Conservation (phyloP, 2,329 filamentous ascomycete genomes). For the Scortechinia acanthostroma region DNA sequence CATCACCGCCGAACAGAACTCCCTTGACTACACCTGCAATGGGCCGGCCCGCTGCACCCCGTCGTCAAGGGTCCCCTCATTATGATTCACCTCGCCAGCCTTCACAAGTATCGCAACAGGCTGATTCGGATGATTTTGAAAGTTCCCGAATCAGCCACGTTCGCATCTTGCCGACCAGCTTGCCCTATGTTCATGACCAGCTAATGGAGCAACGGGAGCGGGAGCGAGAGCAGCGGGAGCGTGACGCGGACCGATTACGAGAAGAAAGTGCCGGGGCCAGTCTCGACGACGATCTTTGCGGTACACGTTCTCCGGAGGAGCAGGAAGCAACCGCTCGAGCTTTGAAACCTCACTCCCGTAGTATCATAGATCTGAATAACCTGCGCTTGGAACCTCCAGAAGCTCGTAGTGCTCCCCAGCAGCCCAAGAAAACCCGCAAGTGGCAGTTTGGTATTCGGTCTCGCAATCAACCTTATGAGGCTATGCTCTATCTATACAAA, state of each 20-base stretch:
- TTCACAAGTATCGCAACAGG: not conserved
- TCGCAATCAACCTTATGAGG: conserved; percentile 66
- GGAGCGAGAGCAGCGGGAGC: not conserved
- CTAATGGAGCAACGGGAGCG: conserved; percentile 1
- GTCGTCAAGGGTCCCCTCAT: not conserved
- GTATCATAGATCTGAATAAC: conserved; percentile 9
- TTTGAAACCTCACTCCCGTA: conserved; percentile 58
- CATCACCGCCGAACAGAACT: not conserved
- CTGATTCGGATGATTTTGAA: not conserved
- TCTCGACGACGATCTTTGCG: conserved; percentile 11
- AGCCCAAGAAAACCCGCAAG: conserved; percentile 23
- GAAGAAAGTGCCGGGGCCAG: conserved; percentile 21
- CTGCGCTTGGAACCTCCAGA: not conserved
- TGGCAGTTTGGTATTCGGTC: conserved; percentile 75
- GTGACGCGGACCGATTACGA: not conserved
- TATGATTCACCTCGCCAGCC: not conserved
- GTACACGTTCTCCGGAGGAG: conserved; percentile 33
- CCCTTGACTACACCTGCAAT: not conserved
- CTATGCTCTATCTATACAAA: conserved; percentile 68
- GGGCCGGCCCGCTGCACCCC: not conserved
- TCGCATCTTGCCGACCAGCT: not conserved
- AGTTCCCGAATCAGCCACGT: not conserved
- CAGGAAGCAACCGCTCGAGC: conserved; percentile 53
- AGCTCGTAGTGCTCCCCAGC: conserved; percentile 36
- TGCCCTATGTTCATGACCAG: not conserved